These are phyloP conservation scores for Xylaria sp. DNA, from an alignment of 2,329 filamentous ascomycete genomes.

Conservation along the genomic window DNA sequence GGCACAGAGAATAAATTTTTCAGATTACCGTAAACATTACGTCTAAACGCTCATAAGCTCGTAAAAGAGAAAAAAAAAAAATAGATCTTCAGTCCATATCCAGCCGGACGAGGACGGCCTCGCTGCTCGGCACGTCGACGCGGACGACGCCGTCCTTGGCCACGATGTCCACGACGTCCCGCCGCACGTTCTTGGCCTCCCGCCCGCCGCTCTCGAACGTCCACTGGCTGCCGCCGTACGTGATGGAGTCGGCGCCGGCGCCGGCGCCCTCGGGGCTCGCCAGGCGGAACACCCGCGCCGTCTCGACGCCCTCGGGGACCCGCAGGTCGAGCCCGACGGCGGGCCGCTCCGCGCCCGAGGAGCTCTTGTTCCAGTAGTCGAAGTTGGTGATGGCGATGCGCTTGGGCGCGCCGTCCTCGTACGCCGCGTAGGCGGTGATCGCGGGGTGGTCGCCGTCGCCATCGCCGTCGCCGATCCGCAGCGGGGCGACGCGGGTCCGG, in stretches of 20 bases:
- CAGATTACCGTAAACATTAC: not conserved
- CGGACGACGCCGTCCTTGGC: conserved; percentile 32
- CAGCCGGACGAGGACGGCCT: conserved; percentile 36
- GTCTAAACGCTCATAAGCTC: too few relatives aligned
- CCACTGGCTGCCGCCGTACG: conserved; percentile 44
- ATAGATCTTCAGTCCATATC: conserved; percentile 1
- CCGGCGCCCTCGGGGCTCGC: conserved; percentile 40
- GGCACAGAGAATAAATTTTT: not conserved
- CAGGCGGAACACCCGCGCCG: conserved; percentile 36
- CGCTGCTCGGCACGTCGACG: conserved; percentile 34
- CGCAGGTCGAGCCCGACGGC: conserved; percentile 27
- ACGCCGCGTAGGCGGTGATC: conserved; percentile 38
- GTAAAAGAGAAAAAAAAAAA: not conserved
- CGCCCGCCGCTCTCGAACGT: conserved; percentile 38
- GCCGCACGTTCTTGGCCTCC: conserved; percentile 38
- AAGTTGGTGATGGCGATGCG: conserved; percentile 39
- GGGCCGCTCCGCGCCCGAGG: conserved; percentile 28
- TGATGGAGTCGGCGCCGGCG: conserved; percentile 38
- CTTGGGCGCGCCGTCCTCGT: conserved; percentile 31
- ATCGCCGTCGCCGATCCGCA: conserved; percentile 16
- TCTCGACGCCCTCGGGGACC: conserved; percentile 23
- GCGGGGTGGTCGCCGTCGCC: conserved; percentile 32
- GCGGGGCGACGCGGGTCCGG: conserved; percentile 32
- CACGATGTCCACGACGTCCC: conserved; percentile 34
- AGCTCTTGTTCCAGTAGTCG: conserved; percentile 42